Base-by-base conservation (phyloP, 108 stramenopile genomes). In the Skeletonema potamos region DNA sequence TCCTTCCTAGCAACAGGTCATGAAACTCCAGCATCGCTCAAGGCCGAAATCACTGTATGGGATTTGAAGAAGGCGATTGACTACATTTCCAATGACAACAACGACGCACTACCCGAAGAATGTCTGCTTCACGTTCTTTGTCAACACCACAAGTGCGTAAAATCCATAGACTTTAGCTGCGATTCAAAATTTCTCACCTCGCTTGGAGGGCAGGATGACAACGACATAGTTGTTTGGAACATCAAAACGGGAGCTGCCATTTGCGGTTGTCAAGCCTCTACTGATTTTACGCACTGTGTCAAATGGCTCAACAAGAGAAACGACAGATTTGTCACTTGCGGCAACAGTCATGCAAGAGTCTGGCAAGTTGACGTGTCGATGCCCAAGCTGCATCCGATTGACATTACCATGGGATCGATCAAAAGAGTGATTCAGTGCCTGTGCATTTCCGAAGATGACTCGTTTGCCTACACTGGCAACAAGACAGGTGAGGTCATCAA, bases 181-280 rank as follows among this genome's bases (percentile, higher is more conserved):
- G 84, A 89, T 74, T 81, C 75, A 28, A 57, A 76, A 32, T 93
- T 66, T 54, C 77, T 96, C 17, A 81, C 80, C 9, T 85, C 92
- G 15, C 63, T 95, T 11, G 95, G 95, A 24, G 93, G 93, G 11
- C 85, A 85, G 46, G 94, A 96, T 71, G 95, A 96, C 72, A 96
- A 96, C 77, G 88, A 90, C n/a, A 64, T 96, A 34, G 93, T 94
- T 15, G 85, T 95, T 28, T 96, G 95, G 95, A 84, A 91, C 61
- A 61, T 89, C 12, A 70, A 62, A 22, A 73, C 77, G 1, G 93
- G 93, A 8, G 64, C 68, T 18, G 76, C 89, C 34, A 76, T 96
- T 58, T 93, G 93, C 64, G 93, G 91, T 36, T 66, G 86, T 15
- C 89, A 84, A 17, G 92, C 92, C 30, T 84, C 89, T 12, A 82